Evolutionary conservation across 306 rosid species (phyloP).

Genomic region (Prunus davidiana): DNA sequence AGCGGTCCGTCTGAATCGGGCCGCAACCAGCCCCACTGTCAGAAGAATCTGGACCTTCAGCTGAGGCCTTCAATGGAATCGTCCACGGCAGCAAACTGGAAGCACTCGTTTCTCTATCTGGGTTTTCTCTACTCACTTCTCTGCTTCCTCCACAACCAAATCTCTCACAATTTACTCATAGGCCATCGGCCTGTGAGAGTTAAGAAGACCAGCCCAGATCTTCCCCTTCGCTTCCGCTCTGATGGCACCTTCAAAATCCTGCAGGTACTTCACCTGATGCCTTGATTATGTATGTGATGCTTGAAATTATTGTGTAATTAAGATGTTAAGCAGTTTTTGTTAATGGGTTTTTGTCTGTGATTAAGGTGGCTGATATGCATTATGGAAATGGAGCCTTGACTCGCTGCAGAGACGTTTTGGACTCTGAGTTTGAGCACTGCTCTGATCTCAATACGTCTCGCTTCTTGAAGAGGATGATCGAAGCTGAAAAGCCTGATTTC

Average conservation of each 20-base stretch:
- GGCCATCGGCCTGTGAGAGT: slow-evolving; percentile 39
- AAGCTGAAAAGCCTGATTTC: slow-evolving; percentile 71
- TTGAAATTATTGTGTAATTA: neutral
- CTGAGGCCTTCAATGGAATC: neutral
- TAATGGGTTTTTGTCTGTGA: neutral
- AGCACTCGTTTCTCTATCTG: slow-evolving; percentile 39
- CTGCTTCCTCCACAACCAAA: slow-evolving; percentile 32
- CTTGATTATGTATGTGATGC: neutral
- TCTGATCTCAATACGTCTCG: slow-evolving; percentile 84
- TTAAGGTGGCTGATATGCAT: slow-evolving; percentile 94
- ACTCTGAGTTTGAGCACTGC: slow-evolving; percentile 59
- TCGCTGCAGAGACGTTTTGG: slow-evolving; percentile 71
- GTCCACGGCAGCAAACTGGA: slow-evolving; percentile 30
- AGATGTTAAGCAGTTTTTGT: neutral
- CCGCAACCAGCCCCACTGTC: neutral
- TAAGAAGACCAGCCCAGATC: slow-evolving; percentile 45
- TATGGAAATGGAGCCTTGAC: slow-evolving; percentile 55
- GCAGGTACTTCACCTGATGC: slow-evolving; percentile 36
- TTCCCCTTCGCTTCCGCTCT: slow-evolving; percentile 79
- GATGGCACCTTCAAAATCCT: slow-evolving; percentile 92
- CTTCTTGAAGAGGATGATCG: slow-evolving; percentile 55
- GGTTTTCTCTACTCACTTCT: slow-evolving; percentile 21
- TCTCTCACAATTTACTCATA: slow-evolving; percentile 32
- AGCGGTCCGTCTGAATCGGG: neutral
- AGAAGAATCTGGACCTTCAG: neutral